phyloP scores from a whole-genome alignment of 2,329 filamentous ascomycete genomes.

The Exophiala bonariae region DNA sequence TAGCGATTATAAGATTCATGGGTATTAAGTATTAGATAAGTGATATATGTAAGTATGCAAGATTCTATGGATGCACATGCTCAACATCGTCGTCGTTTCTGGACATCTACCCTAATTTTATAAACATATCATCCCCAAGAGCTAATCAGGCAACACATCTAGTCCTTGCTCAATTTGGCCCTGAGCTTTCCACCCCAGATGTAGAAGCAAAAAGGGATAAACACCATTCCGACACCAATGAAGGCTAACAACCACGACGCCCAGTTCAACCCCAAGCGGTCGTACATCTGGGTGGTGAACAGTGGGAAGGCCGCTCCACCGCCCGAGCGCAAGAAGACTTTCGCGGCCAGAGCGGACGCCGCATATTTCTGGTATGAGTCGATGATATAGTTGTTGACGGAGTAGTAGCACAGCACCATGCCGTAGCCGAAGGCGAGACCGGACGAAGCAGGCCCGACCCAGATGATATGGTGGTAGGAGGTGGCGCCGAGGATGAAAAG shows the following conservation, averaged over 20 bases:
- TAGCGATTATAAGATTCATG: too few species aligned
- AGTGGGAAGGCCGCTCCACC: constrained; percentile 39
- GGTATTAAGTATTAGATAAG: too few species aligned
- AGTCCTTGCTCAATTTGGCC: constrained; percentile 28
- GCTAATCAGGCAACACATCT: neutral
- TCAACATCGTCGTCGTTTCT: too few species aligned
- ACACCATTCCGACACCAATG: constrained; percentile 36
- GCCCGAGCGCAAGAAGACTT: constrained; percentile 40
- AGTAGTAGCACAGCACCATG: constrained; percentile 53
- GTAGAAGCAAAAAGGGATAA: constrained; percentile 44
- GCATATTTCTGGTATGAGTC: constrained; percentile 35
- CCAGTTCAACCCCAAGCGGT: constrained; percentile 39
- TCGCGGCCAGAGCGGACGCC: constrained; percentile 43
- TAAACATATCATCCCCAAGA: too few species aligned
- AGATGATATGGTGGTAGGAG: constrained; percentile 36
- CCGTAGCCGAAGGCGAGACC: constrained; percentile 42
- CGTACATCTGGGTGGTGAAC: constrained; percentile 46
- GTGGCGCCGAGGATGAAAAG: constrained; percentile 47
- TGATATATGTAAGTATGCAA: too few species aligned
- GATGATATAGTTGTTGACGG: constrained; percentile 31
- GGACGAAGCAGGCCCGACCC: constrained; percentile 40
- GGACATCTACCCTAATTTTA: too few species aligned
- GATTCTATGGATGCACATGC: too few species aligned
- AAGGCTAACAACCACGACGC: constrained; percentile 43
- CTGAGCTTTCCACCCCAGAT: constrained; percentile 40